These are phyloP conservation scores for Hemileia vastatrix DNA, from an alignment of 1,284 basidiomycete genomes.

Conservation along the genomic window DNA sequence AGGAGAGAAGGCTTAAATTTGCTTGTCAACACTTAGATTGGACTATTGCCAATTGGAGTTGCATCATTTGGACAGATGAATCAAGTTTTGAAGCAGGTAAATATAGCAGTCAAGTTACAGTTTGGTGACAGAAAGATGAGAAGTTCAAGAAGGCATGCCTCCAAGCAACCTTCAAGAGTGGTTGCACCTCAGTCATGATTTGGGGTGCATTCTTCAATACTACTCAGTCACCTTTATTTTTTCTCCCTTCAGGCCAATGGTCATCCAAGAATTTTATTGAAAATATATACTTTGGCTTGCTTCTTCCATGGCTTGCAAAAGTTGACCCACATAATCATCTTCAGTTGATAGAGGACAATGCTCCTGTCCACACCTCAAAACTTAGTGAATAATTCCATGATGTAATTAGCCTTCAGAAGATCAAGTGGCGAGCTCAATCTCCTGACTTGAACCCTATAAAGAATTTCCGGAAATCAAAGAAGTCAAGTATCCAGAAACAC, in stretches of 20 bases:
- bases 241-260: not conserved
- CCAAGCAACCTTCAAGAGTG: constrained; percentile 8
- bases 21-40: too few species aligned
- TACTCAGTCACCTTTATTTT: not conserved
- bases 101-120: too few species aligned
- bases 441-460: constrained; percentile 13
- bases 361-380: not conserved
- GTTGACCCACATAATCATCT: too few species aligned
- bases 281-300: not conserved
- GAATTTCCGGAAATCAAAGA: constrained; percentile 9
- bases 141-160: too few species aligned
- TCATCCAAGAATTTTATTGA: not conserved
- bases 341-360: constrained; percentile 13
- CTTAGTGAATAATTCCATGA: too few species aligned
- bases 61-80: too few species aligned
- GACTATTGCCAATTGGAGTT: too few species aligned
- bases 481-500: not conserved
- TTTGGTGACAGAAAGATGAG: too few species aligned
- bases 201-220: not conserved
- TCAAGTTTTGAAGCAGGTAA: too few species aligned
- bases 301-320: not conserved
- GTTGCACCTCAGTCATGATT: not conserved
- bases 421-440: constrained; percentile 1
- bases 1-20: too few species aligned
- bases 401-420: too few species aligned